These are phyloP conservation scores for Limnanthes douglasii DNA, from an alignment of 345 rosid genomes.

Conservation along the genomic window DNA sequence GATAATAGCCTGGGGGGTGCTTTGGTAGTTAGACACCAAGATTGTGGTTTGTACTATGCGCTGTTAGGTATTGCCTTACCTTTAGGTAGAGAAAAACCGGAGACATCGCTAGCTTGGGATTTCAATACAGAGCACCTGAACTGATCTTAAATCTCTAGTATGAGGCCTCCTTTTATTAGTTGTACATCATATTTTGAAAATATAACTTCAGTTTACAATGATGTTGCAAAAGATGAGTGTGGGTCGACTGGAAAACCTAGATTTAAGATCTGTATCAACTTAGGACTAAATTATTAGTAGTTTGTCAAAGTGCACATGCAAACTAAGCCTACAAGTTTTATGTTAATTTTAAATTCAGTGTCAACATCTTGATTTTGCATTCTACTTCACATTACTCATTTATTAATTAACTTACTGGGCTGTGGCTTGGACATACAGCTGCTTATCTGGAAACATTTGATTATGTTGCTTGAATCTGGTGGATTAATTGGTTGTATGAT, in stretches of 20 bases:
- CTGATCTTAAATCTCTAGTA: background rate
- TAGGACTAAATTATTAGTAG: slow-evolving; percentile 6
- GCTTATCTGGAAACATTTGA: no score
- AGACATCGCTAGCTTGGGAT: background rate
- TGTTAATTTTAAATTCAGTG: background rate
- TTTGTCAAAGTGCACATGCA: slow-evolving; percentile 15
- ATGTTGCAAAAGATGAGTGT: slow-evolving; percentile 1
- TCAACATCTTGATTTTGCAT: slow-evolving; percentile 10
- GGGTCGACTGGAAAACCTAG: background rate
- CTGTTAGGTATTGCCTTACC: no score
- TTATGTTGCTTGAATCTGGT: no score
- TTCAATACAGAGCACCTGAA: background rate
- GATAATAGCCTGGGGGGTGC: no score
- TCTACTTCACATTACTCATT: background rate
- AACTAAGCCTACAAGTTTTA: slow-evolving; percentile 1
- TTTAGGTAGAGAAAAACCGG: no score
- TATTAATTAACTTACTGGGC: background rate
- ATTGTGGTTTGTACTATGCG: no score
- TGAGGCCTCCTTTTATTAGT: background rate
- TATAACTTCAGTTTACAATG: background rate
- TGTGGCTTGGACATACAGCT: background rate
- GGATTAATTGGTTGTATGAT: background rate
- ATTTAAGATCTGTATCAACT: slow-evolving; percentile 13
- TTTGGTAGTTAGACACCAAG: no score
- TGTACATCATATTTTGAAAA: background rate